Evolutionary conservation across 192 early-diverging fungal species (phyloP).

Genomic region (Entomortierella chlamydospora): DNA sequence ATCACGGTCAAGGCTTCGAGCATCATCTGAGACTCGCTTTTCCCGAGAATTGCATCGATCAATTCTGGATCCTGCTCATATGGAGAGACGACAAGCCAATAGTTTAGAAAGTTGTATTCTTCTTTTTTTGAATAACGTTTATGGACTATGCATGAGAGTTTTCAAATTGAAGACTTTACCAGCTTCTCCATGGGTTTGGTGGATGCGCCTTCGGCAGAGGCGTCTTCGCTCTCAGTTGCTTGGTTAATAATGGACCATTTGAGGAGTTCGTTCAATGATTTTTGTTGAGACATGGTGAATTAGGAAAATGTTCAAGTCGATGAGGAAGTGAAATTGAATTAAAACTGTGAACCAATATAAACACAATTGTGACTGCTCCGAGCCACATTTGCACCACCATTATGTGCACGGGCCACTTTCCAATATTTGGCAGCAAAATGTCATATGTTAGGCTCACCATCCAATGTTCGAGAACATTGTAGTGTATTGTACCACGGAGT

Average conservation of each 20-base stretch:
- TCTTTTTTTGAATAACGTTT: slow-evolving; percentile 6
- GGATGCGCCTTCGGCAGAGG: slow-evolving; percentile 55
- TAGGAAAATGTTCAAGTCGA: neutral
- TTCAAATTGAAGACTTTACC: slow-evolving; percentile 8
- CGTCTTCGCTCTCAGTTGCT: slow-evolving; percentile 73
- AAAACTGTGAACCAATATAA: neutral
- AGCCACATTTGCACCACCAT: neutral
- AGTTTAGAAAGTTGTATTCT: neutral
- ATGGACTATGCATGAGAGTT: no score
- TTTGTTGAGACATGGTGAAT: slow-evolving; percentile 36
- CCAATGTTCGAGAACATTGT: no score
- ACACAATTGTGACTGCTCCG: neutral
- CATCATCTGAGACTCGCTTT: slow-evolving; percentile 89
- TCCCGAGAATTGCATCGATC: slow-evolving; percentile 94
- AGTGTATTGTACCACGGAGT: no score
- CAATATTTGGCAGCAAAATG: no score
- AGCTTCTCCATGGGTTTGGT: slow-evolving; percentile 46
- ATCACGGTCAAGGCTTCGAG: slow-evolving; percentile 83
- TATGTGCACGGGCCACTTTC: neutral
- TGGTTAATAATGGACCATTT: slow-evolving; percentile 88
- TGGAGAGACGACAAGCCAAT: slow-evolving; percentile 17
- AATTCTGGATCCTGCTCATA: slow-evolving; percentile 78
- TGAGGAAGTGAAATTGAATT: slow-evolving; percentile 17
- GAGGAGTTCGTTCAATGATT: slow-evolving; percentile 76
- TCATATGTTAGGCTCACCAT: no score